A percentile compares a stretch with the other conserved stretches of the same genome.
Evolutionary conservation across 805 yeast species (phyloP).

Genomic region (Henningerozyma blattae): DNA sequence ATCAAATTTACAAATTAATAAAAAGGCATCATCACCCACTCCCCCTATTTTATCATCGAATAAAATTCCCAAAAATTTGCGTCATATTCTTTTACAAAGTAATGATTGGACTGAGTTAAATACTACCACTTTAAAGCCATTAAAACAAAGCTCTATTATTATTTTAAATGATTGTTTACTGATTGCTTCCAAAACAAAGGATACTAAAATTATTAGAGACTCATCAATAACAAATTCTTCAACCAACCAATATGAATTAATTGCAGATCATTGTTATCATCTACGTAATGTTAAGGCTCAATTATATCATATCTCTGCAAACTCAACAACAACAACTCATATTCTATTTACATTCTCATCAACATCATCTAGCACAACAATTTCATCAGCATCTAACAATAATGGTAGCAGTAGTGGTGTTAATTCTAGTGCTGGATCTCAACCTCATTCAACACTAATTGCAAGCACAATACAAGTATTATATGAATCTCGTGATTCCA

Average conservation of each 20-base stretch:
- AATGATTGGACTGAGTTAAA: conserved; percentile 82
- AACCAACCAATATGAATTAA: conserved; percentile 2
- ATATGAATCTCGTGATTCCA: conserved; percentile 15
- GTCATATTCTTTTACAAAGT: conserved; percentile 70
- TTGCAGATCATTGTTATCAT: background rate
- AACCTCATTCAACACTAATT: conserved; percentile 3
- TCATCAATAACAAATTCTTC: conserved; percentile 3
- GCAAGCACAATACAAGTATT: conserved; percentile 1
- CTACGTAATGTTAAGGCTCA: background rate
- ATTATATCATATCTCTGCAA: background rate
- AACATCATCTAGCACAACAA: background rate
- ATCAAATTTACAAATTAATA: too few relatives aligned
- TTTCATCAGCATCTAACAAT: conserved; percentile 1
- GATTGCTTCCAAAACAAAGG: conserved; percentile 50
- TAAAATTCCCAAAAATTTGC: conserved; percentile 29
- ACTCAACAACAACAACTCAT: background rate
- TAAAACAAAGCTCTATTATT: conserved; percentile 64
- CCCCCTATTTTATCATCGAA: too few relatives aligned
- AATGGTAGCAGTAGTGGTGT: background rate
- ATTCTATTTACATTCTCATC: conserved; percentile 1
- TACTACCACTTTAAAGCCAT: conserved; percentile 72
- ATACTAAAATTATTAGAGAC: conserved; percentile 10
- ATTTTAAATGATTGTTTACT: conserved; percentile 66
- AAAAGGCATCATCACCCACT: conserved; percentile 26
- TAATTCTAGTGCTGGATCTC: background rate